Evolutionary conservation across 2,329 filamentous ascomycete genomes (phyloP).

Genomic region (Bimuria novae-zelandiae): DNA sequence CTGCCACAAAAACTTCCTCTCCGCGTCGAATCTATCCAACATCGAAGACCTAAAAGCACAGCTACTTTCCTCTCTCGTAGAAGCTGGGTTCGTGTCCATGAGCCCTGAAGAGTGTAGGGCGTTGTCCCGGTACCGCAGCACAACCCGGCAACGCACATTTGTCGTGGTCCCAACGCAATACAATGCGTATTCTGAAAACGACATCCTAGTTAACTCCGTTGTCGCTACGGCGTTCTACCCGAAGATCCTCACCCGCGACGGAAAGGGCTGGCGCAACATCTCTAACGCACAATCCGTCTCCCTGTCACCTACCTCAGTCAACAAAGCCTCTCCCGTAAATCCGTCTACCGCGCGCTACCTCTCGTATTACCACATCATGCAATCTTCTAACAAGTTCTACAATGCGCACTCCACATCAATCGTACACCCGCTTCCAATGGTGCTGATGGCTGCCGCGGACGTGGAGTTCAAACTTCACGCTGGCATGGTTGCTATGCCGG

Average conservation of each 20-base stretch:
- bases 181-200: constrained; percentile 77
- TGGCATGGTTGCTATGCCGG: constrained; percentile 84
- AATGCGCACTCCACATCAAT: constrained; percentile 77
- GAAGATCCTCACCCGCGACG: constrained; percentile 82
- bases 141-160: constrained; percentile 71
- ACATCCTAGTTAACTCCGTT: constrained; percentile 77
- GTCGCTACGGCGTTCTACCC: constrained; percentile 96
- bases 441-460: constrained; percentile 77
- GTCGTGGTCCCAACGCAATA: constrained; percentile 80
- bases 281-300: constrained; percentile 90
- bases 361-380: constrained; percentile 97
- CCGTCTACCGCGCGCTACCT: constrained; percentile 70
- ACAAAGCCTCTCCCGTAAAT: constrained; percentile 60
- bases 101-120: constrained; percentile 72
- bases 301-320: constrained; percentile 86
- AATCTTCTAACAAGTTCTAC: constrained; percentile 78
- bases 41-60: constrained; percentile 97
- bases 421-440: constrained; percentile 73
- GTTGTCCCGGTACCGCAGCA: constrained; percentile 71
- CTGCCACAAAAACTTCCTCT: constrained; percentile 93
- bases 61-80: constrained; percentile 79
- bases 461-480: constrained; percentile 88
- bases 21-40: constrained; percentile 82
- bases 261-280: constrained; percentile 86
- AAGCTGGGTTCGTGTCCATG: constrained; percentile 80